Base-by-base conservation (phyloP, 192 early-diverging fungal species). In the Backusella westeae region DNA sequence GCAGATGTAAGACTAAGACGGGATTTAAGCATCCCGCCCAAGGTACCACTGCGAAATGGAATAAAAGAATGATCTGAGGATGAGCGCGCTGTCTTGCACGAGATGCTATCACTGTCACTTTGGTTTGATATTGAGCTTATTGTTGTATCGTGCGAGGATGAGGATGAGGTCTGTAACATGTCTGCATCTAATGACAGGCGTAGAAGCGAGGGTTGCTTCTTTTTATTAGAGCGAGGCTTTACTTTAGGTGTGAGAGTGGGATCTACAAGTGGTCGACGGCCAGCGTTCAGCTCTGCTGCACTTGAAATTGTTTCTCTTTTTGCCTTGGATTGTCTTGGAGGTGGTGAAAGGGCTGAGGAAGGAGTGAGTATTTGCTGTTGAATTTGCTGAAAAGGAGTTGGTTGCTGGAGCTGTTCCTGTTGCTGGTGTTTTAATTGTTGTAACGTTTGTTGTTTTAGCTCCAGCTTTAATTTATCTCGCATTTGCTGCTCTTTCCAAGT, bases 131-230 rank as follows among this genome's bases (percentile, higher is more conserved):
- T 17, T 75, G 65, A 21, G 34, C 23, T 67, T 26, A 71, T 44
- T 49, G 23, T 71, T 12, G 70, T 71, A 19, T 71, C 70, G 1
- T 71, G 26, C 23, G 19, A 41, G 41, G 34, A 34, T 15, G 38
- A 17, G 23, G 36, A 56, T 17, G n/a, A 38, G 5, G 9, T 29
- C 23, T 38, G 59, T n/a, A 67, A 9, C 23, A 66, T 35, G 17
- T 75, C 74, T 2, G 63, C 74, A n/a, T 75, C 74, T 14, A 75
- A 32, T n/a, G 74, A 75, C 19, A 75, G 39, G 2, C 74, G 59
- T 34, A 75, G 29, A 42, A 75, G 41, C 6, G 38, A 39, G 10
- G 63, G 8, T 15, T 65, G 59, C 9, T 71, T 71, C 14, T 49
- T 71, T 23, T 71, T 71, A 12, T 32, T 71, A 4, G 44, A 49